Conservation (phyloP, 2,329 filamentous ascomycete species). For the Calonectria hongkongensis region DNA sequence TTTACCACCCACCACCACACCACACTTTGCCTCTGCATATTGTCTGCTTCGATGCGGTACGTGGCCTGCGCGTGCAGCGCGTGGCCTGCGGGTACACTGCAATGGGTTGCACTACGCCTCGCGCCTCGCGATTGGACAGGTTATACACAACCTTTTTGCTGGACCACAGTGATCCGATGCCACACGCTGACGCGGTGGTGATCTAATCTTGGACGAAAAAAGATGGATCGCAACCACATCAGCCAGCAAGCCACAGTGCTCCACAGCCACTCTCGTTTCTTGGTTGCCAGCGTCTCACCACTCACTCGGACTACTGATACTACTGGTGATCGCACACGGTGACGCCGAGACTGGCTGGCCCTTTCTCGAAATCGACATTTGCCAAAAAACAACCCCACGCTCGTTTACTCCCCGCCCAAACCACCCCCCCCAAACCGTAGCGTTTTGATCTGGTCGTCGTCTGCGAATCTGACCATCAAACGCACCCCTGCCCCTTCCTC, state of each 20-base stretch:
- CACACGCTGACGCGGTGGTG: constrained; percentile 31
- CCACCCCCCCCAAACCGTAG: constrained; percentile 1
- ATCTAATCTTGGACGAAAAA: constrained; percentile 36
- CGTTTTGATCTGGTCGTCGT: constrained; percentile 15
- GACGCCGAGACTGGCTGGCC: constrained; percentile 12
- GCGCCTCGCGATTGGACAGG: constrained; percentile 2
- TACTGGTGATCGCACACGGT: constrained; percentile 6
- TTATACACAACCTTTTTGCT: not conserved
- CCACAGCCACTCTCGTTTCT: constrained; percentile 31
- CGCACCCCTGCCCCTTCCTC: constrained; percentile 23
- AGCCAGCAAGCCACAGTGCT: constrained; percentile 31
- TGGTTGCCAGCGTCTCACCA: constrained; percentile 26
- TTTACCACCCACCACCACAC: constrained; percentile 24
- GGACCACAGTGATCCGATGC: constrained; percentile 16
- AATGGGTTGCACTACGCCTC: constrained; percentile 4
- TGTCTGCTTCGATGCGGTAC: constrained; percentile 17
- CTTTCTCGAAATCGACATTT: not conserved
- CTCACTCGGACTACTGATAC: constrained; percentile 6
- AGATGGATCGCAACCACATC: constrained; percentile 26
- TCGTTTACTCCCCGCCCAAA: constrained; percentile 10
- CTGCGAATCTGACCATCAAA: constrained; percentile 4
- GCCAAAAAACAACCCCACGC: constrained; percentile 14
- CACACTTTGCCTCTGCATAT: constrained; percentile 5
- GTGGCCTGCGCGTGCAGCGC: constrained; percentile 17
- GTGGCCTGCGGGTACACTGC: constrained; percentile 23